phyloP scores from a whole-genome alignment of 2,329 filamentous ascomycete species.

The Rutstroemia sp. region DNA sequence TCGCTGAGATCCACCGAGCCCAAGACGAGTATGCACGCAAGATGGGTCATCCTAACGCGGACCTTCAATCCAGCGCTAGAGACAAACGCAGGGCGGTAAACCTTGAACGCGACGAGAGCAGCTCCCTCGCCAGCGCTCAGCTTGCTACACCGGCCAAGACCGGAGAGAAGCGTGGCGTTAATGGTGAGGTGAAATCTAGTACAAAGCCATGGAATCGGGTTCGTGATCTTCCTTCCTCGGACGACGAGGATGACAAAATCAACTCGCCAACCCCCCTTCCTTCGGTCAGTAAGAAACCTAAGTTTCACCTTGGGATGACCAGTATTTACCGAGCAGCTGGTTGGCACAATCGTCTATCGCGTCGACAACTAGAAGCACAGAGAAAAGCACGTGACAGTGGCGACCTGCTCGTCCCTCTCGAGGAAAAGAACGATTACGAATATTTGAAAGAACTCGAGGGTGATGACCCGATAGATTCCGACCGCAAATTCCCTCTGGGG shows the following conservation, averaged over 20 bases:
- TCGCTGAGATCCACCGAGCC: not conserved
- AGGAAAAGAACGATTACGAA: not conserved
- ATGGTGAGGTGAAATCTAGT: not conserved
- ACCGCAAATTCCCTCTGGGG: too few relatives aligned
- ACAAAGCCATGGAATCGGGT: not conserved
- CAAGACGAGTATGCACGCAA: constrained; percentile 6
- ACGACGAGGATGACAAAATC: not conserved
- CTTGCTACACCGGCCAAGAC: not conserved
- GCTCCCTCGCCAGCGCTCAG: not conserved
- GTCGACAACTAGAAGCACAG: not conserved
- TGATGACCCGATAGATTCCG: not conserved
- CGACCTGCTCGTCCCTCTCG: too few relatives aligned
- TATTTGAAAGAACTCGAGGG: not conserved
- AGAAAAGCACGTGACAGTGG: not conserved
- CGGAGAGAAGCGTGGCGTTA: not conserved
- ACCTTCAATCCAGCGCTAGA: not conserved
- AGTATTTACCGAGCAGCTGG: not conserved
- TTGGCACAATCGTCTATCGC: not conserved
- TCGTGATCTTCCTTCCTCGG: not conserved
- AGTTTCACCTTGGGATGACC: not conserved
- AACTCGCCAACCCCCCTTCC: not conserved
- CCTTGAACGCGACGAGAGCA: not conserved
- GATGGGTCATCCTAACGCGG: not conserved
- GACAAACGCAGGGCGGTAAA: not conserved
- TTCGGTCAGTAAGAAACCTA: not conserved